A percentile compares a stretch with the other conserved stretches of the same genome.
Evolutionary conservation across 2,329 filamentous ascomycete species (phyloP).

Genomic region (Cytospora paraplurivora): DNA sequence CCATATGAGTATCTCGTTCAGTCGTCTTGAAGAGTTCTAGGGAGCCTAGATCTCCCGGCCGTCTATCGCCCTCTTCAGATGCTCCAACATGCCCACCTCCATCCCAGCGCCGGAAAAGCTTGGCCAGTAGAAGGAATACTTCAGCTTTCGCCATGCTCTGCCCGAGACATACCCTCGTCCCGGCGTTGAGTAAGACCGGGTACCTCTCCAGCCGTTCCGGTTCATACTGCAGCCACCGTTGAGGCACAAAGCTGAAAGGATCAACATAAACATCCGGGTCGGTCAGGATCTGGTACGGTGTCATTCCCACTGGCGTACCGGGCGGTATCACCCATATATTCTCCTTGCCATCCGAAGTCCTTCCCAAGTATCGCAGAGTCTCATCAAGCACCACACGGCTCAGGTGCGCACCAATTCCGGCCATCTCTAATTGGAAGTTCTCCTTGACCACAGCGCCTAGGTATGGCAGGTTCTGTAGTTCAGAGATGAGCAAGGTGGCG

Average conservation of each 20-base stretch:
- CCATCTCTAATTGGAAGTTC: slow-evolving; percentile 48
- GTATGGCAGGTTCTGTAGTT: slow-evolving; percentile 42
- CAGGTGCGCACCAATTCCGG: slow-evolving; percentile 39
- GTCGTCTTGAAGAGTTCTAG: slow-evolving; percentile 1
- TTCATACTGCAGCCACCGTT: slow-evolving; percentile 7
- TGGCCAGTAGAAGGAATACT: slow-evolving; percentile 36
- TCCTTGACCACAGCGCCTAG: slow-evolving; percentile 49
- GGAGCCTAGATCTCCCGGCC: neutral
- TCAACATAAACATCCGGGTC: slow-evolving; percentile 32
- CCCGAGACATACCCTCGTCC: slow-evolving; percentile 32
- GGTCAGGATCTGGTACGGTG: slow-evolving; percentile 30
- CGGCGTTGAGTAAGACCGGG: slow-evolving; percentile 9
- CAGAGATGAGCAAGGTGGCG: slow-evolving; percentile 17
- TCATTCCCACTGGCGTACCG: slow-evolving; percentile 36
- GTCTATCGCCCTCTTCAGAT: neutral
- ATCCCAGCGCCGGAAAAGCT: slow-evolving; percentile 37
- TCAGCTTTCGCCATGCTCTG: slow-evolving; percentile 44
- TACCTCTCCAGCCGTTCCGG: slow-evolving; percentile 2
- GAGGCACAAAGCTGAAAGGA: slow-evolving; percentile 18
- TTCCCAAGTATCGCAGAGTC: slow-evolving; percentile 38
- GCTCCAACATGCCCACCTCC: neutral
- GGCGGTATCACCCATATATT: slow-evolving; percentile 32
- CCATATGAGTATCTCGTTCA: neutral
- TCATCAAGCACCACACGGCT: slow-evolving; percentile 46
- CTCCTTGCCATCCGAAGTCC: slow-evolving; percentile 28